phyloP scores from a whole-genome alignment of 2,329 filamentous ascomycete species.

The Talaromyces pinophilus region DNA sequence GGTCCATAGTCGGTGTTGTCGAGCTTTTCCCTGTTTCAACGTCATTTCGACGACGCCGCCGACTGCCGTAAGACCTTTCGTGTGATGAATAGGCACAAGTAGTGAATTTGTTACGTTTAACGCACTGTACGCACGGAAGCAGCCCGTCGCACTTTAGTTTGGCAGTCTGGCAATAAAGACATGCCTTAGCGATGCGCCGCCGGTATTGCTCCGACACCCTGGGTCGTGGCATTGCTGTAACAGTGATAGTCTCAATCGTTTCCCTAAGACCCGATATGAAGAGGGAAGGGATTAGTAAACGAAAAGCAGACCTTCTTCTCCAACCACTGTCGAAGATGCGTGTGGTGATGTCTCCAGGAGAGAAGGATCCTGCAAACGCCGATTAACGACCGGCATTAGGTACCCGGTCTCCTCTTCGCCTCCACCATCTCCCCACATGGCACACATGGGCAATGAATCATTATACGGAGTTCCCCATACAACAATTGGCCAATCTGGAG shows the following conservation, averaged over 20 bases:
- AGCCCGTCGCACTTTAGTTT: background rate
- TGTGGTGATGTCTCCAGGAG: background rate
- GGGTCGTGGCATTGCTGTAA: background rate
- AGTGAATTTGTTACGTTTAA: background rate
- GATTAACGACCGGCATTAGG: too few species aligned
- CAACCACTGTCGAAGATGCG: background rate
- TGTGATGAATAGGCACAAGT: background rate
- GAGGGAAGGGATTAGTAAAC: background rate
- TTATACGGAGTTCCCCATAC: background rate
- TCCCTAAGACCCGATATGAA: background rate
- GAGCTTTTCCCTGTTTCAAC: background rate
- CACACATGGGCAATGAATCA: background rate
- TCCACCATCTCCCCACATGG: background rate
- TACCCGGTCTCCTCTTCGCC: too few species aligned
- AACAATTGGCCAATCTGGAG: background rate
- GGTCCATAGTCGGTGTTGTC: background rate
- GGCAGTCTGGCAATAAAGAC: background rate
- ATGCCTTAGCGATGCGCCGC: background rate
- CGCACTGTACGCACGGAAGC: background rate
- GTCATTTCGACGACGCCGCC: background rate
- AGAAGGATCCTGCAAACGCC: background rate
- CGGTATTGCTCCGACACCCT: background rate
- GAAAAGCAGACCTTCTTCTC: background rate
- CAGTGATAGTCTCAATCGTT: background rate
- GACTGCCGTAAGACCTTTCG: background rate